phyloP scores from a whole-genome alignment of 768 basidiomycete species.

The Tylopilus cervinicoccineus region DNA sequence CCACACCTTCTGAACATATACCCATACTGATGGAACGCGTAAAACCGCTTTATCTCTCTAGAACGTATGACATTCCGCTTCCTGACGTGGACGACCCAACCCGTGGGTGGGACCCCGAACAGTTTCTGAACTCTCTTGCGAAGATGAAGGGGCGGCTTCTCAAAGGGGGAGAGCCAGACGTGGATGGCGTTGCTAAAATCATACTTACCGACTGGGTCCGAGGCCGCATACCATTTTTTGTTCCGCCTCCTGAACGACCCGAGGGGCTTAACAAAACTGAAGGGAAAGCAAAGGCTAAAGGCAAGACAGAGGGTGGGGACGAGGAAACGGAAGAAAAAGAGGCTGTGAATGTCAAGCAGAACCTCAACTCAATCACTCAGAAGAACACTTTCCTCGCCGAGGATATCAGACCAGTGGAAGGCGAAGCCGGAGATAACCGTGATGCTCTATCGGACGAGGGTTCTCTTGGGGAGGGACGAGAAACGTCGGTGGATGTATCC shows the following conservation, averaged over 20 bases:
- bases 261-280: constrained; percentile 66
- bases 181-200: constrained; percentile 92
- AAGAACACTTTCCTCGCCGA: constrained; percentile 85
- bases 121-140: constrained; percentile 80
- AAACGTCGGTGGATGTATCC: constrained; percentile 31
- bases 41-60: constrained; percentile 88
- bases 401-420: constrained; percentile 68
- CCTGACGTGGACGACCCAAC: constrained; percentile 52
- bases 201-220: constrained; percentile 95
- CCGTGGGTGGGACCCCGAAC: constrained; percentile 65
- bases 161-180: constrained; percentile 92
- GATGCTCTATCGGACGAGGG: constrained; percentile 29
- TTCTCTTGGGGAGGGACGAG: constrained; percentile 42
- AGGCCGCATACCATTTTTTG: constrained; percentile 96
- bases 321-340: constrained; percentile 33
- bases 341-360: constrained; percentile 74
- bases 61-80: constrained; percentile 72
- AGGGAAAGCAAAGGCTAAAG: constrained; percentile 43
- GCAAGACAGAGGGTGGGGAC: constrained; percentile 41
- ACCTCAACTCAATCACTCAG: constrained; percentile 81
- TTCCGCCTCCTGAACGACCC: constrained; percentile 80
- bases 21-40: constrained; percentile 84
- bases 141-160: constrained; percentile 88
- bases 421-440: constrained; percentile 36
- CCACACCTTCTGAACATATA: constrained; percentile 91